Conservation (phyloP, 2,329 filamentous ascomycete genomes). For the Chaetomiaceae sp. region DNA sequence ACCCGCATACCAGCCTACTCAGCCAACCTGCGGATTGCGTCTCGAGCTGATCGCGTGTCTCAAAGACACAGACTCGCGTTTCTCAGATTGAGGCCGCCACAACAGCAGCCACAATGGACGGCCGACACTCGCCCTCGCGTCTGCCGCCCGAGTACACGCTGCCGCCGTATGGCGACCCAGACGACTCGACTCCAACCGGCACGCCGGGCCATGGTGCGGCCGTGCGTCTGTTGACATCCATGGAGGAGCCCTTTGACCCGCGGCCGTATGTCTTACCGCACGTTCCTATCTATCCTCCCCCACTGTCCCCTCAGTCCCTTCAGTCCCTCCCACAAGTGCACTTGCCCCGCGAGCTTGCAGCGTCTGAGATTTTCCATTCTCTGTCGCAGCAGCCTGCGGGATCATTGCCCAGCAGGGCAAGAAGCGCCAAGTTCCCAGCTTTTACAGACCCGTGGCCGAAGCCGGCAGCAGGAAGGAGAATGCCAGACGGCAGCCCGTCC, state of each 20-base stretch:
- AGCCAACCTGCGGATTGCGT: background rate
- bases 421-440: conserved; percentile 8
- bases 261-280: conserved; percentile 49
- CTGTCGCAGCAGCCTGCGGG: conserved; percentile 3
- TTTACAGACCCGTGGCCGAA: conserved; percentile 22
- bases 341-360: conserved; percentile 19
- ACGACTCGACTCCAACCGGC: conserved; percentile 39
- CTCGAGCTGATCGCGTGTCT: conserved; percentile 8
- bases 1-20: background rate
- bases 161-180: conserved; percentile 51
- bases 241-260: conserved; percentile 48
- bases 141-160: conserved; percentile 52
- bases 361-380: conserved; percentile 6
- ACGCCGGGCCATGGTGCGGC: conserved; percentile 43
- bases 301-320: conserved; percentile 16
- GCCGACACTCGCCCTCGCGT: conserved; percentile 43
- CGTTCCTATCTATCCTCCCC: conserved; percentile 19
- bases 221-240: conserved; percentile 56
- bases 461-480: conserved; percentile 10
- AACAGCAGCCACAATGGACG: conserved; percentile 38
- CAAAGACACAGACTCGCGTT: conserved; percentile 6
- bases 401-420: background rate
- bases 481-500: conserved; percentile 1
- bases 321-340: conserved; percentile 13
- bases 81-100: conserved; percentile 2